A percentile compares a stretch with the other conserved stretches of the same genome.
phyloP scores from a whole-genome alignment of 2,329 filamentous ascomycete genomes.

The Diplodia sapinea region DNA sequence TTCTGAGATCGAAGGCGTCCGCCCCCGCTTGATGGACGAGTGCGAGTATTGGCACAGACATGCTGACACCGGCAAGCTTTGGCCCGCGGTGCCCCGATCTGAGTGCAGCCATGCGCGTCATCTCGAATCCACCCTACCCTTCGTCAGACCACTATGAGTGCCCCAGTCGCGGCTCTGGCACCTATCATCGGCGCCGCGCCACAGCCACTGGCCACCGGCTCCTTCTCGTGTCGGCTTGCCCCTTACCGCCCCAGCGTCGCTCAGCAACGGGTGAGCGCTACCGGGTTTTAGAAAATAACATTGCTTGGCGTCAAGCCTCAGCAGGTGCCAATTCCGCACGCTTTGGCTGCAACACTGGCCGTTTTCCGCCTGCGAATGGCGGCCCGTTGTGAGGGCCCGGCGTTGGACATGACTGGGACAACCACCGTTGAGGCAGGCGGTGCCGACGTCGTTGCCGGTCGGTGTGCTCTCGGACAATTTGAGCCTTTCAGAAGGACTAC shows the following conservation, averaged over 20 bases:
- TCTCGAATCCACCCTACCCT: neutral
- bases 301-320: slow-evolving; percentile 7
- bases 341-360: neutral
- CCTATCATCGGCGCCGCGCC: slow-evolving; percentile 3
- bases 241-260: neutral
- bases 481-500: neutral
- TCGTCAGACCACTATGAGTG: slow-evolving; percentile 20
- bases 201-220: neutral
- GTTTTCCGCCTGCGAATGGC: slow-evolving; percentile 3
- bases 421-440: slow-evolving; percentile 14
- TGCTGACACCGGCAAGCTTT: neutral
- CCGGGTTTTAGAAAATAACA: slow-evolving; percentile 2
- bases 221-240: slow-evolving; percentile 7
- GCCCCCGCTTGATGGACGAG: neutral
- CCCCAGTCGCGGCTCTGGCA: slow-evolving; percentile 2
- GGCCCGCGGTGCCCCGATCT: slow-evolving; percentile 2
- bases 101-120: slow-evolving; percentile 23
- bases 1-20: neutral
- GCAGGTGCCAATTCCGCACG: neutral
- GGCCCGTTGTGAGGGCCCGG: slow-evolving; percentile 8
- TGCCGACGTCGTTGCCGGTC: neutral
- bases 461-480: slow-evolving; percentile 20
- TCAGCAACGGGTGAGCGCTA: neutral
- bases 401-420: slow-evolving; percentile 5
- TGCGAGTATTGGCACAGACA: slow-evolving; percentile 7